Percentiles rank a stretch among this genome's conserved stretches.
phyloP scores from a whole-genome alignment of 2,329 filamentous ascomycete species.

The Sclerotinia trifoliorum region DNA sequence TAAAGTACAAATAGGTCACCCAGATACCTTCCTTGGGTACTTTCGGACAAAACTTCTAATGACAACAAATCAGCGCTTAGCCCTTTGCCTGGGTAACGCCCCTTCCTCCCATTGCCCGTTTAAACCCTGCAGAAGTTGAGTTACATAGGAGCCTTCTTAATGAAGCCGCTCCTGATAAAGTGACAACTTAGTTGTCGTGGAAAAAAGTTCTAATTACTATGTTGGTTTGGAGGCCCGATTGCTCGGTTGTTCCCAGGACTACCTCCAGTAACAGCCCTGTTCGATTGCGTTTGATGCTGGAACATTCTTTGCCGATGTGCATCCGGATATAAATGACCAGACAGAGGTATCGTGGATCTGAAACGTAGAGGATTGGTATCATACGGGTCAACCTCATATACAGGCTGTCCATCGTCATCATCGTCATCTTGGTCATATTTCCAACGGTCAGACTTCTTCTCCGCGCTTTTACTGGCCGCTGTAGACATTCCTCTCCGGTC shows the following conservation, averaged over 20 bases:
- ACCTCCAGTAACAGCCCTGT: constrained; percentile 19
- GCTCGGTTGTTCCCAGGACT: constrained; percentile 33
- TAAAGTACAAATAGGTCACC: constrained; percentile 38
- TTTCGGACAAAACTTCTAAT: constrained; percentile 31
- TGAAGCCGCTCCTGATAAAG: constrained; percentile 19
- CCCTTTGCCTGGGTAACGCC: constrained; percentile 39
- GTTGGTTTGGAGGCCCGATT: constrained; percentile 27
- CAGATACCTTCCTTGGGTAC: constrained; percentile 23
- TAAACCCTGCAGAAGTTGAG: constrained; percentile 33
- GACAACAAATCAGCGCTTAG: constrained; percentile 32
- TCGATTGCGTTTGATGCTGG: constrained; percentile 23
- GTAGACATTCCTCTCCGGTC: constrained; percentile 73
- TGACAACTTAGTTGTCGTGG: constrained; percentile 25
- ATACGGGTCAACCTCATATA: constrained; percentile 74
- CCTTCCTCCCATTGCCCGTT: constrained; percentile 28
- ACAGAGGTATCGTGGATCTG: constrained; percentile 46
- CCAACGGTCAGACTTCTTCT: constrained; percentile 64
- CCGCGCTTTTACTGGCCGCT: constrained; percentile 47
- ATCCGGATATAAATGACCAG: constrained; percentile 32
- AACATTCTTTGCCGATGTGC: constrained; percentile 31
- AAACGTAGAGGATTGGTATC: constrained; percentile 60
- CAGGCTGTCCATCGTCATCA: constrained; percentile 72
- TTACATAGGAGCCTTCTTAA: constrained; percentile 30
- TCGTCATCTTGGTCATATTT: constrained; percentile 88
- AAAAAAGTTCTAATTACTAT: constrained; percentile 28